phyloP scores from a whole-genome alignment of 2,329 filamentous ascomycete genomes.

The Niveomyces coronatus region DNA sequence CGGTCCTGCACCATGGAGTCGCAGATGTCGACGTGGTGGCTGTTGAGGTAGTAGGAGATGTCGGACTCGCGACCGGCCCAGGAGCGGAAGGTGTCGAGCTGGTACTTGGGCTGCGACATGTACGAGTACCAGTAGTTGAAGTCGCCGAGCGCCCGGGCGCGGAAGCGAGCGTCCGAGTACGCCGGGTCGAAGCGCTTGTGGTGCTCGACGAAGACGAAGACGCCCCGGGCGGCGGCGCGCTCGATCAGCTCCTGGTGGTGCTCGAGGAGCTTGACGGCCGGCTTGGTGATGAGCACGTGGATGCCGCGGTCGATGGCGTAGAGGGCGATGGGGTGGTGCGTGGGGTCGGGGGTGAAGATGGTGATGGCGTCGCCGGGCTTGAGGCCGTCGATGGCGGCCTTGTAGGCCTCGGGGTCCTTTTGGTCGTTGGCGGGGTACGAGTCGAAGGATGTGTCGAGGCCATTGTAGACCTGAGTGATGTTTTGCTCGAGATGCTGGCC shows the following conservation, averaged over 20 bases:
- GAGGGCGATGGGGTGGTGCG: constrained; percentile 82
- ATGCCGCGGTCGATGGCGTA: constrained; percentile 83
- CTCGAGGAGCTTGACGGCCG: constrained; percentile 72
- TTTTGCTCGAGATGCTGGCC: constrained; percentile 79
- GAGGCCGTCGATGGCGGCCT: constrained; percentile 75
- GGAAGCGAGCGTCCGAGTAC: constrained; percentile 76
- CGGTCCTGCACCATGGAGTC: constrained; percentile 74
- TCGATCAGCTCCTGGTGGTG: constrained; percentile 70
- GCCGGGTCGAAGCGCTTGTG: constrained; percentile 95
- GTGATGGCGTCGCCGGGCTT: constrained; percentile 80
- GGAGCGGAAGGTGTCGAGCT: constrained; percentile 88
- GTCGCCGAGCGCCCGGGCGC: constrained; percentile 68
- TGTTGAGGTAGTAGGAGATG: constrained; percentile 94
- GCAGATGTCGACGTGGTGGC: constrained; percentile 85
- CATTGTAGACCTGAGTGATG: constrained; percentile 80
- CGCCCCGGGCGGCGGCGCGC: constrained; percentile 60
- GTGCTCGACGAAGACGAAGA: constrained; percentile 91
- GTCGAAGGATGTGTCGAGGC: constrained; percentile 74
- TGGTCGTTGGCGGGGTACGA: constrained; percentile 69
- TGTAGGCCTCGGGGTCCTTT: constrained; percentile 74
- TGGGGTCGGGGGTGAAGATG: constrained; percentile 91
- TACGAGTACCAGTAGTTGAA: constrained; percentile 99
- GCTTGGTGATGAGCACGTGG: constrained; percentile 91
- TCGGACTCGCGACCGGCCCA: constrained; percentile 90
- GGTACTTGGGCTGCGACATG: constrained; percentile 87